Evolutionary conservation across 1,139 yeast species (phyloP).

Genomic region (Pichiaceae sp.): DNA sequence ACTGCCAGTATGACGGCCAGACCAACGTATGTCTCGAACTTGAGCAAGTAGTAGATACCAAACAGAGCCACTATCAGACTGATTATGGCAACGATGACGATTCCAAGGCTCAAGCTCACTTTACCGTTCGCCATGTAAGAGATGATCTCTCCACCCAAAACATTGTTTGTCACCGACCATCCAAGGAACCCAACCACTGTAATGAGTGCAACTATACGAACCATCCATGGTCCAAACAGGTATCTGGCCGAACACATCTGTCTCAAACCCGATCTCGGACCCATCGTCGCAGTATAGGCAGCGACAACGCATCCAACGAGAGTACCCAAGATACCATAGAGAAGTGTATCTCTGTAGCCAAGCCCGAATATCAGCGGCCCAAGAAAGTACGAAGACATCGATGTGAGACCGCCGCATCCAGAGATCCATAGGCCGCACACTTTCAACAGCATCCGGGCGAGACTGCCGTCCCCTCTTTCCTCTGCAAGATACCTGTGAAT

Average conservation of each 20-base stretch:
- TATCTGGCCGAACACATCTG: slow-evolving; percentile 80
- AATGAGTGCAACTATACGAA: slow-evolving; percentile 60
- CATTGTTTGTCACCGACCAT: slow-evolving; percentile 80
- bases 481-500: slow-evolving; percentile 69
- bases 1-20: slow-evolving; percentile 66
- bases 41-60: slow-evolving; percentile 65
- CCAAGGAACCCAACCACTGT: slow-evolving; percentile 74
- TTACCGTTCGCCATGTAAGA: slow-evolving; percentile 53
- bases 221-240: slow-evolving; percentile 78
- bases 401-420: slow-evolving; percentile 77
- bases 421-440: slow-evolving; percentile 76
- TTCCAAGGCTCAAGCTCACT: slow-evolving; percentile 66
- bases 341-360: slow-evolving; percentile 53
- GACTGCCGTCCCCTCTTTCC: slow-evolving; percentile 47
- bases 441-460: slow-evolving; percentile 40
- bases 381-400: slow-evolving; percentile 72
- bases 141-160: slow-evolving; percentile 78
- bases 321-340: slow-evolving; percentile 55
- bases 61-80: slow-evolving; percentile 63
- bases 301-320: slow-evolving; percentile 66
- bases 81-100: slow-evolving; percentile 55
- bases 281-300: slow-evolving; percentile 77
- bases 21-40: slow-evolving; percentile 61
- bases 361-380: slow-evolving; percentile 66
- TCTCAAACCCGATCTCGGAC: slow-evolving; percentile 80